Base-by-base conservation (phyloP, 805 yeast species). In the Wickerhamiella slavikovae region DNA sequence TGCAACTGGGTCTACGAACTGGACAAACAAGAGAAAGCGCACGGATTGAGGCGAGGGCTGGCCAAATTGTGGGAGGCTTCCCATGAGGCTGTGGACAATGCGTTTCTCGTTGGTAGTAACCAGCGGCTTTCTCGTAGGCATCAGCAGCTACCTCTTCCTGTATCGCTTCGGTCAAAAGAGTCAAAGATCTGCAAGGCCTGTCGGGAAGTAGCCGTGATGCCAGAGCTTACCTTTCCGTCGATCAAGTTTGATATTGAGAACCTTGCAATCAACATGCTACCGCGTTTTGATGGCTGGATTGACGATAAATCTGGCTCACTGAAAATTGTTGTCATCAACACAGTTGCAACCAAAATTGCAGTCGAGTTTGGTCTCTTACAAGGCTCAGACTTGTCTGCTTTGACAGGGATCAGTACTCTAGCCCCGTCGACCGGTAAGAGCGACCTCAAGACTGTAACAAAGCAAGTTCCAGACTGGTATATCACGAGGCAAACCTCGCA, bases 111-210 rank as follows among this genome's bases (percentile, higher is more conserved):
- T 7, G 21, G 9, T 10, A 6, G 10, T 7, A 18, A 18, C 9
- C 21, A 10, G 13, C 7, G 12, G 14, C 24, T 13, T 22, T 12
- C 4, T n/a, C n/a, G n/a, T n/a, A n/a, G n/a, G n/a, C n/a, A n/a
- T n/a, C n/a, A n/a, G n/a, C n/a, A n/a, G 11, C 35, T 36, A 6
- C 58, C 57, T 1, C n/a, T 24, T 9, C 39, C 44, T 3, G 38
- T 35, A 3, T 37, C 32, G 4, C 39, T 53, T 14, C 38, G 49
- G 5, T 41, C 51, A 4, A 43, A 49, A 24, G 34, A 33, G 13
- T 22, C 43, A 5, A 43, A 42, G 27, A 28, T 36, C 15, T 54
- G 59, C 36, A 35, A 38, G 12, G 49, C 42, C 5, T 54, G 58
- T 31, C 38, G 47, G 11, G 37, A 39, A n/a, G 25, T 40, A n/a